Evolutionary conservation across 139 green algal species (phyloP), one percentile per base, ranked within the genome.

Genomic region (Closterium sp.): DNA sequence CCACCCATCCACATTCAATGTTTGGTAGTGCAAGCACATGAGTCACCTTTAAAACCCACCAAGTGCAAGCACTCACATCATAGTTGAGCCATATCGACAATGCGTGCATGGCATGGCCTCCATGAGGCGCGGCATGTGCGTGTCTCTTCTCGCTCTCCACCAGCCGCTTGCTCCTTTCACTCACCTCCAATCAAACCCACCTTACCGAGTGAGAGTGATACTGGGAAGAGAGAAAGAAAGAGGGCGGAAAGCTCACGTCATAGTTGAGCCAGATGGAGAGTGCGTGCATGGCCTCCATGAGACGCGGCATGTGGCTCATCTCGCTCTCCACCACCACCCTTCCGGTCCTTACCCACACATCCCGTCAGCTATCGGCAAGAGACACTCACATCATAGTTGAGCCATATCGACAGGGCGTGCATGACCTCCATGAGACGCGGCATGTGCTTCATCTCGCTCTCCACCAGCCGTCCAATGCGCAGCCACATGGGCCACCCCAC

Each of bases 401-500:
- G 30, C 85, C 30, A 88, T 2, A 88, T 88, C 3, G 85, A 32
- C 1, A 45, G 13, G 6, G 30, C 31, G 30, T 34, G 85, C 30
- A 88, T 32, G 31, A 4, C 30, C 31, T 88, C 31, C 30, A 88
- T 21, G 5, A 88, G 85, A 17, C 11, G 85, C 3, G 10, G 10
- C 85, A 88, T 70, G 45, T 70, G 45, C 9, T 3, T 24, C 31
- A 34, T 22, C 31, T 89, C 31, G 19, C 86, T 4, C 86, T 89
- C 86, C 86, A 89, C 86, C 31, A 34, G 17, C 19, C 31, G 31
- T 24, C 86, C 86, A 5, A 89, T 89, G 19, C 86, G 31, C 86
- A 89, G 31, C 86, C 86, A 89, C 86, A 89, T 89, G 31, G 31
- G 31, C 86, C 86, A 89, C 31, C 86, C 86, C 86, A 89, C 86